Percentiles rank a stretch among this genome's conserved stretches.
These are phyloP conservation scores for Cercophora samala DNA, from an alignment of 495 filamentous ascomycete genomes.

Conservation along the genomic window DNA sequence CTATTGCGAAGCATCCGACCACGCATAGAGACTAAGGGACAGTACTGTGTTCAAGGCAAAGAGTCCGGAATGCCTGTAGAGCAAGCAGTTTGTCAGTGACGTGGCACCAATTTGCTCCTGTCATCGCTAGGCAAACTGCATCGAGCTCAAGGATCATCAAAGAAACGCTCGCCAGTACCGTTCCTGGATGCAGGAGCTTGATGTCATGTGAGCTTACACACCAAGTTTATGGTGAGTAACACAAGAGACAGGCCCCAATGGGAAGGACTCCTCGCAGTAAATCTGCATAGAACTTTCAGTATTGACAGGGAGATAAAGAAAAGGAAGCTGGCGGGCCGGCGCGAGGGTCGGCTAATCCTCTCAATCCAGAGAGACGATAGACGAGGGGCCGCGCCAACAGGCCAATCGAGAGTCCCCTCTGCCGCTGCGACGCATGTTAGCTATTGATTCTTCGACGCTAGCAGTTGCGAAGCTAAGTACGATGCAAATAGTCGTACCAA, in stretches of 20 bases:
- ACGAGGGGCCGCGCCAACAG: constrained; percentile 1
- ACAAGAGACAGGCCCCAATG: background rate
- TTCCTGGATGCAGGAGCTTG: background rate
- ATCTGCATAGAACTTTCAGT: background rate
- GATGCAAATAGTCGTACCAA: background rate
- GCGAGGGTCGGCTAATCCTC: background rate
- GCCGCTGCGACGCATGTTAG: background rate
- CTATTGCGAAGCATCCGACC: background rate
- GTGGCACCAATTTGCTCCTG: background rate
- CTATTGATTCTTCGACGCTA: background rate
- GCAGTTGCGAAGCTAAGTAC: background rate
- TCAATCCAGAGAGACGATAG: background rate
- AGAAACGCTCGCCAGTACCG: background rate
- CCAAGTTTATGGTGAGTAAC: background rate
- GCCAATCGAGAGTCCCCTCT: background rate
- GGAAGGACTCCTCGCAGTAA: background rate
- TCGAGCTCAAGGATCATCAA: background rate
- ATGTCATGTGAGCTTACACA: background rate
- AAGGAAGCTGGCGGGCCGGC: background rate
- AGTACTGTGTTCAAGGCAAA: background rate
- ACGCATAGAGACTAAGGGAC: background rate
- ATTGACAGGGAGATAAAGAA: background rate
- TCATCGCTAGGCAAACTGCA: background rate
- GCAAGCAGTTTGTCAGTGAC: background rate
- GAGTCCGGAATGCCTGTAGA: background rate